A percentile compares a stretch with the other conserved stretches of the same genome.
These are phyloP conservation scores for Leccinum subrobustum DNA, from an alignment of 1,284 basidiomycete species.

Conservation along the genomic window DNA sequence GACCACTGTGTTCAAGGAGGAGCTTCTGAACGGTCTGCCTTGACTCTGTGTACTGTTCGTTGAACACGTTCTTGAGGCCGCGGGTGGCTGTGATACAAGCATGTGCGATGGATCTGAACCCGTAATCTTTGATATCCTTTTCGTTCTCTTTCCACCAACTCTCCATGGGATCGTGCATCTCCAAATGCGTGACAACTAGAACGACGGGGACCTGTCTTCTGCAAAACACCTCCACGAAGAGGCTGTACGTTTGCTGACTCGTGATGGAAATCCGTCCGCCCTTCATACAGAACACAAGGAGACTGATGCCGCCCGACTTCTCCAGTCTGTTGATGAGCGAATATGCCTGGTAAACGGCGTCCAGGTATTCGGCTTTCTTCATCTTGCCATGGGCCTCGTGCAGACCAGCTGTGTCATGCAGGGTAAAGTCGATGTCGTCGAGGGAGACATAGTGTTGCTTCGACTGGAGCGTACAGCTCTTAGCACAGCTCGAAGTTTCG, in stretches of 20 bases:
- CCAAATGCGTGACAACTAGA: constrained; percentile 38
- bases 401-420: constrained; percentile 43
- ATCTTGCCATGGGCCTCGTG: constrained; percentile 34
- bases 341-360: constrained; percentile 34
- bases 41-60: constrained; percentile 26
- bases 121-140: constrained; percentile 23
- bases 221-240: constrained; percentile 32
- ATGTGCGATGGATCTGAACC: constrained; percentile 22
- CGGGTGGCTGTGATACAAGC: constrained; percentile 31
- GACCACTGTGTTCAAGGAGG: constrained; percentile 20
- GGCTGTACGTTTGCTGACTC: constrained; percentile 33
- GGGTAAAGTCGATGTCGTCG: constrained; percentile 16
- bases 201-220: constrained; percentile 35
- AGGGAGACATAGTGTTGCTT: constrained; percentile 14
- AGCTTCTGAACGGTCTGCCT: constrained; percentile 18
- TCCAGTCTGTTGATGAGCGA: constrained; percentile 35
- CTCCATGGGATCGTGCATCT: constrained; percentile 30
- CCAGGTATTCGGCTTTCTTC: constrained; percentile 23
- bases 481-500: constrained; percentile 22
- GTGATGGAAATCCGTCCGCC: constrained; percentile 35
- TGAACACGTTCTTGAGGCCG: constrained; percentile 20
- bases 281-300: constrained; percentile 41
- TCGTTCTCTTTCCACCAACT: constrained; percentile 33
- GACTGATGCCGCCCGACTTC: constrained; percentile 32
- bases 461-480: constrained; percentile 27